A percentile compares a stretch with the other conserved stretches of the same genome.
These are phyloP conservation scores for Cairneyella variabilis DNA, from an alignment of 495 filamentous ascomycete species.

Conservation along the genomic window DNA sequence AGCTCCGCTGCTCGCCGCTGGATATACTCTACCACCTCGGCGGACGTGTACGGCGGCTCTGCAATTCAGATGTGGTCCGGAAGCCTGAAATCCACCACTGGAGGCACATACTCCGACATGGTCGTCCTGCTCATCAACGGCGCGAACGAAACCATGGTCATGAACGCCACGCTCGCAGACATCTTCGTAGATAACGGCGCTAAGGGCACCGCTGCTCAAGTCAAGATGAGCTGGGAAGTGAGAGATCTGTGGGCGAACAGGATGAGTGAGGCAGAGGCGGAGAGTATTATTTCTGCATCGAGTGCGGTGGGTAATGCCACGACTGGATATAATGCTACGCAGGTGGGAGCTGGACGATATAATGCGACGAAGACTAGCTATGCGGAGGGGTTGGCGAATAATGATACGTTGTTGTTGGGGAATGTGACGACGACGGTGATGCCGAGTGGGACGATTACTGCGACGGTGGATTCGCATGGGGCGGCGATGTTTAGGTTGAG, in stretches of 20 bases:
- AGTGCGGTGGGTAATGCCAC: slow-evolving; percentile 24
- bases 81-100: slow-evolving; percentile 29
- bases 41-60: slow-evolving; percentile 30
- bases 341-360: slow-evolving; percentile 24
- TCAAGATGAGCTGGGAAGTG: slow-evolving; percentile 44
- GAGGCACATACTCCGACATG: slow-evolving; percentile 39
- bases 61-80: slow-evolving; percentile 49
- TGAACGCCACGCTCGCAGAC: slow-evolving; percentile 50
- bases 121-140: slow-evolving; percentile 48
- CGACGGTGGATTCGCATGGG: slow-evolving; percentile 40
- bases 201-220: slow-evolving; percentile 34
- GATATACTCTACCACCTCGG: slow-evolving; percentile 31
- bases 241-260: slow-evolving; percentile 55
- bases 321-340: slow-evolving; percentile 32
- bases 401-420: slow-evolving; percentile 39
- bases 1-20: slow-evolving; percentile 35
- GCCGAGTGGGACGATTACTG: slow-evolving; percentile 36
- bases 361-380: slow-evolving; percentile 41
- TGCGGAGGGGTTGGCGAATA: slow-evolving; percentile 34
- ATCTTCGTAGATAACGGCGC: slow-evolving; percentile 47
- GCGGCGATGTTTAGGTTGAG: slow-evolving; percentile 44
- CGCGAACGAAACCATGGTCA: slow-evolving; percentile 31
- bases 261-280: slow-evolving; percentile 42
- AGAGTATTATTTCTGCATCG: slow-evolving; percentile 36
- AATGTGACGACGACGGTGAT: slow-evolving; percentile 36